A percentile compares a stretch with the other conserved stretches of the same genome.
Evolutionary conservation across 768 basidiomycete genomes (phyloP).

Genomic region (Suillus decipiens): DNA sequence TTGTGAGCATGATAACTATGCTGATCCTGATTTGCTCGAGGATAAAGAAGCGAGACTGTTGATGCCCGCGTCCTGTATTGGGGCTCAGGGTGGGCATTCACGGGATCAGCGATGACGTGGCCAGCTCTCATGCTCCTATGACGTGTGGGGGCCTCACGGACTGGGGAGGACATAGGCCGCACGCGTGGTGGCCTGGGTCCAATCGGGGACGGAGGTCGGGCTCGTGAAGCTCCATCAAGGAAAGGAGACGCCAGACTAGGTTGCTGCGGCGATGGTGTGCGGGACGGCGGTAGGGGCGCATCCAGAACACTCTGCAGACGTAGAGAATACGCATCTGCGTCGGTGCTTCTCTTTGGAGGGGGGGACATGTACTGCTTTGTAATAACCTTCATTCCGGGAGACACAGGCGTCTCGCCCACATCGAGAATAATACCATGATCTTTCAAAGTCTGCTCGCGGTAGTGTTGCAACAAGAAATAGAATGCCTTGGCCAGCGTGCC

Average conservation of each 20-base stretch:
- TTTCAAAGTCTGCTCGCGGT: conserved; percentile 65
- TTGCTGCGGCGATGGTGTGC: conserved; percentile 30
- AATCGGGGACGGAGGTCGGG: conserved; percentile 49
- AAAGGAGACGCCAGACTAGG: conserved; percentile 17
- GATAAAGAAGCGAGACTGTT: conserved; percentile 28
- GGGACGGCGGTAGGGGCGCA: conserved; percentile 30
- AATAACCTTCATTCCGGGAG: conserved; percentile 31
- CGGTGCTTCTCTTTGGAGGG: conserved; percentile 32
- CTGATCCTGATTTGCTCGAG: conserved; percentile 28
- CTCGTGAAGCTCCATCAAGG: conserved; percentile 32
- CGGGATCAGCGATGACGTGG: conserved; percentile 20
- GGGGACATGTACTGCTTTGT: conserved; percentile 46
- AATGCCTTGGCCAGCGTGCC: conserved; percentile 85
- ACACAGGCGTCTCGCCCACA: conserved; percentile 23
- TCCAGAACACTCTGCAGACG: conserved; percentile 27
- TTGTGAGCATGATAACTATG: conserved; percentile 34
- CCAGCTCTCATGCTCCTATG: conserved; percentile 34
- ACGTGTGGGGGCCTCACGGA: conserved; percentile 27
- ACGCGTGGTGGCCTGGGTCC: conserved; percentile 46
- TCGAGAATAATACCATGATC: conserved; percentile 52
- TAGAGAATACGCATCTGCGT: conserved; percentile 14
- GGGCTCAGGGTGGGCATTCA: conserved; percentile 24
- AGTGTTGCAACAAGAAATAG: conserved; percentile 79
- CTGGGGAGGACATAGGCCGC: conserved; percentile 33
- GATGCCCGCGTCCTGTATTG: conserved; percentile 29